phyloP scores from a whole-genome alignment of 192 early-diverging fungal genomes.

The Polychytrium aggregatum region DNA sequence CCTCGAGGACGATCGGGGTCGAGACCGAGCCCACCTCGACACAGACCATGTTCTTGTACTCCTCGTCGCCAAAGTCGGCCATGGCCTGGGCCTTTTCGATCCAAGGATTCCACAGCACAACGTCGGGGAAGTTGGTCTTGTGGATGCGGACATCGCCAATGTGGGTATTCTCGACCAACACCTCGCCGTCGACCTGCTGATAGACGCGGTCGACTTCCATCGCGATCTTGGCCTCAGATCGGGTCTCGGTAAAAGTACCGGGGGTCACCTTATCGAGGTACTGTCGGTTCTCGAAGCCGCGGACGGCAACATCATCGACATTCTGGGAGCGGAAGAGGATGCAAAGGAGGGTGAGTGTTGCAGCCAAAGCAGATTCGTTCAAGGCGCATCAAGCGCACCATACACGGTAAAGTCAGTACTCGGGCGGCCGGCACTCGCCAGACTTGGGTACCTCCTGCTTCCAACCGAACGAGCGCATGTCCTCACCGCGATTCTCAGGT shows the following conservation, averaged over 20 bases:
- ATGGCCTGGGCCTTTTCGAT: conserved; percentile 75
- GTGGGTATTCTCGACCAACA: conserved; percentile 8
- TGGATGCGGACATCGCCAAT: conserved; percentile 12
- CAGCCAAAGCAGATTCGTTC: too few species aligned
- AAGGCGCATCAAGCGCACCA: too few species aligned
- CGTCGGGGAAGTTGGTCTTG: conserved; percentile 22
- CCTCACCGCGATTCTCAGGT: conserved; percentile 46
- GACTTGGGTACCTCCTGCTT: too few species aligned
- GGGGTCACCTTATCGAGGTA: conserved; percentile 66
- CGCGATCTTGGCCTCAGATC: conserved; percentile 34
- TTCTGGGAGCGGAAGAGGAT: too few species aligned
- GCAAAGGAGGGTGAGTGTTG: too few species aligned
- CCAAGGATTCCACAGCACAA: conserved; percentile 97
- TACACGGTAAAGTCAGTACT: too few species aligned
- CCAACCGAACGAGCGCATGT: too few species aligned
- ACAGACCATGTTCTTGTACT: conserved; percentile 81
- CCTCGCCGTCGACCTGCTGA: conserved; percentile 35
- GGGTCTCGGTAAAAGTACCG: conserved; percentile 6
- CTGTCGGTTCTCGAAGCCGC: too few species aligned
- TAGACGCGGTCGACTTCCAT: conserved; percentile 84
- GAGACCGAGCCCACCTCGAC: conserved; percentile 66
- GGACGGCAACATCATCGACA: too few species aligned
- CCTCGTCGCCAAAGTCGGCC: conserved; percentile 81
- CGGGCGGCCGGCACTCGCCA: too few species aligned
- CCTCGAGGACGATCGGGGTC: conserved; percentile 43